Evolutionary conservation across 805 yeast species (phyloP), one percentile per base, ranked within the genome.

Genomic region (Saturnispora silvae): DNA sequence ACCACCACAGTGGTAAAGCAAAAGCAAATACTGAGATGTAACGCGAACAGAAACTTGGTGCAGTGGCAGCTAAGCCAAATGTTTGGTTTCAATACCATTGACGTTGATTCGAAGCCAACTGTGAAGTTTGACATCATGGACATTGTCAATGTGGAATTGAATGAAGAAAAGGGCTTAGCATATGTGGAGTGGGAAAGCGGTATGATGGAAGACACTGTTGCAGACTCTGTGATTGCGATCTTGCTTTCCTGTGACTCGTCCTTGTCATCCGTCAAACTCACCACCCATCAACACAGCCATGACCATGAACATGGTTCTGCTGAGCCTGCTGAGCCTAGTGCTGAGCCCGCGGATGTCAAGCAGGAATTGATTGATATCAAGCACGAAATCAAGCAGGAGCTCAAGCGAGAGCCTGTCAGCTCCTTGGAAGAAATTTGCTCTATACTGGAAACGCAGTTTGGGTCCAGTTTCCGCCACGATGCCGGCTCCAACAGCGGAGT

Each of bases 111-210:
- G 13, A 48, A 47, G 1, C 64, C 72, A 16, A 71, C 64, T 42
- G 63, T 68, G 41, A 68, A 68, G 17, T 59, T 75, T 25, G 65
- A 58, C 40, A 66, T 81, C n/a, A 78, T 81, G 86, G 75, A 73
- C 41, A 72, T 70, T 27, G 69, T 81, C 26, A 68, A 54, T 42
- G 67, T 70, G 48, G 72, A 66, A 33, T 57, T 74, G 11, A 63
- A 63, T 40, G 60, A 60, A 28, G 64, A 65, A 18, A 62, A 67
- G 35, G 50, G 50, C 14, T 47, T 68, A 8, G 77, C 82, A 5
- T 69, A 80, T 0, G 77, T 89, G 11, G 94, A 84, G 56, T 92
- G 98, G 98, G 72, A 76, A 14, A 89, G 94, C 47, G 87, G 86
- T 41, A 65, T 83, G 40, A 74, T 86, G 62, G 87, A 82, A 43